A percentile compares a stretch with the other conserved stretches of the same genome.
phyloP scores from a whole-genome alignment of 257 asterid species.

The Salvia miltiorrhiza region DNA sequence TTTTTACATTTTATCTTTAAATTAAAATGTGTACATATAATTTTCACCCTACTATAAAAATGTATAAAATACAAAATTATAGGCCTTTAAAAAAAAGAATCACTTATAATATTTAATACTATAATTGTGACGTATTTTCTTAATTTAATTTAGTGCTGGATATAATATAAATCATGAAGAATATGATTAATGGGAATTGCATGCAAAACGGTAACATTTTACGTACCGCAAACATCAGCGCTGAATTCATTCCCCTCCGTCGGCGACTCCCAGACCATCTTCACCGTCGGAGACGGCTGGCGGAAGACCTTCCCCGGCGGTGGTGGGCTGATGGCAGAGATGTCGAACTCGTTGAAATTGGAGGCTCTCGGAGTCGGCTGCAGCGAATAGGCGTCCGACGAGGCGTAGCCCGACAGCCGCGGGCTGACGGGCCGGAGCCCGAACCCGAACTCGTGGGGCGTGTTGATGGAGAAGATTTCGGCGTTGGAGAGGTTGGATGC shows the following conservation, averaged over 20 bases:
- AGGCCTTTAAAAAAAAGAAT: too few relatives aligned
- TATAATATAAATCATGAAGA: too few relatives aligned
- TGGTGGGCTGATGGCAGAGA: slow-evolving; percentile 30
- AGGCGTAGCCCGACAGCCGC: slow-evolving; percentile 53
- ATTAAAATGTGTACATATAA: too few relatives aligned
- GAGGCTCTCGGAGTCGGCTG: slow-evolving; percentile 71
- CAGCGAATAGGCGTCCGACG: slow-evolving; percentile 67
- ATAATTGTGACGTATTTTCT: too few relatives aligned
- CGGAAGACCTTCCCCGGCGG: slow-evolving; percentile 29
- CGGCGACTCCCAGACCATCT: slow-evolving; percentile 54
- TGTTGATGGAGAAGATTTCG: slow-evolving; percentile 57
- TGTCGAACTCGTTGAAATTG: slow-evolving; percentile 52
- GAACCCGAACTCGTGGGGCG: slow-evolving; percentile 51
- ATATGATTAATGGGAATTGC: too few relatives aligned
- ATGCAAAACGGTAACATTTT: neutral
- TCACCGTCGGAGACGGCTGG: slow-evolving; percentile 50
- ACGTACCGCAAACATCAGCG: slow-evolving; percentile 50
- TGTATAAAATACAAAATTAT: too few relatives aligned
- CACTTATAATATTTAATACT: too few relatives aligned
- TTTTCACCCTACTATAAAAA: too few relatives aligned
- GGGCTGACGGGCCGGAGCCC: slow-evolving; percentile 59
- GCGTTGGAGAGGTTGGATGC: slow-evolving; percentile 62
- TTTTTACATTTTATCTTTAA: too few relatives aligned
- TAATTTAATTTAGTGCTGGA: too few relatives aligned
- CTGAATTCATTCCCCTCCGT: slow-evolving; percentile 16